Evolutionary conservation across 306 rosid species (phyloP).

Genomic region (Sicyos baderoa): DNA sequence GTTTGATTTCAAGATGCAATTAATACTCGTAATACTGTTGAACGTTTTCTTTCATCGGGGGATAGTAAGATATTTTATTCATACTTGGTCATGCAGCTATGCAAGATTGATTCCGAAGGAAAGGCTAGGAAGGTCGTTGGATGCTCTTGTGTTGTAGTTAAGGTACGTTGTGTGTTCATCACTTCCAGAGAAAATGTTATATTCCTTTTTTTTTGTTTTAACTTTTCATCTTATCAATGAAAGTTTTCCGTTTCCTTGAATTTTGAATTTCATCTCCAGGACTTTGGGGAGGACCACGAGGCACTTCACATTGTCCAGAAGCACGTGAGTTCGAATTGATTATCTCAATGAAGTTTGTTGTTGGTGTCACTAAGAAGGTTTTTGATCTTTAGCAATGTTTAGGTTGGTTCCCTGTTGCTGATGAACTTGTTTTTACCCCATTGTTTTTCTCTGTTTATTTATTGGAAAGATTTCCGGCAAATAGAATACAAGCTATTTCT

Average conservation of each 20-base stretch:
- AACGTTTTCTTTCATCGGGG: not conserved
- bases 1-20: not conserved
- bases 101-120: conserved; percentile 82
- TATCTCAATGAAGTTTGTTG: not conserved
- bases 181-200: not conserved
- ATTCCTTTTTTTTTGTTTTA: no score
- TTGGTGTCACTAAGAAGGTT: conserved; percentile 6
- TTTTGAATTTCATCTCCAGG: conserved; percentile 23
- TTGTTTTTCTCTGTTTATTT: conserved; percentile 8
- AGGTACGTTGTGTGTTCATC: conserved; percentile 32
- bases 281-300: conserved; percentile 43
- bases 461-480: conserved; percentile 6
- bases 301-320: conserved; percentile 46
- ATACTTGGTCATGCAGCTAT: conserved; percentile 33
- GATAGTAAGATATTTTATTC: not conserved
- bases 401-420: conserved; percentile 13
- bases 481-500: not conserved
- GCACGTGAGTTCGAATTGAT: conserved; percentile 36
- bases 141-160: conserved; percentile 75
- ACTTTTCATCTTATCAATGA: no score
- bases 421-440: conserved; percentile 13
- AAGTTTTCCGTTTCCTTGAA: no score
- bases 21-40: no score
- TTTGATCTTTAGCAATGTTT: conserved; percentile 15
- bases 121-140: conserved; percentile 63